phyloP scores from a whole-genome alignment of 495 filamentous ascomycete species.

The Tuber brumale region DNA sequence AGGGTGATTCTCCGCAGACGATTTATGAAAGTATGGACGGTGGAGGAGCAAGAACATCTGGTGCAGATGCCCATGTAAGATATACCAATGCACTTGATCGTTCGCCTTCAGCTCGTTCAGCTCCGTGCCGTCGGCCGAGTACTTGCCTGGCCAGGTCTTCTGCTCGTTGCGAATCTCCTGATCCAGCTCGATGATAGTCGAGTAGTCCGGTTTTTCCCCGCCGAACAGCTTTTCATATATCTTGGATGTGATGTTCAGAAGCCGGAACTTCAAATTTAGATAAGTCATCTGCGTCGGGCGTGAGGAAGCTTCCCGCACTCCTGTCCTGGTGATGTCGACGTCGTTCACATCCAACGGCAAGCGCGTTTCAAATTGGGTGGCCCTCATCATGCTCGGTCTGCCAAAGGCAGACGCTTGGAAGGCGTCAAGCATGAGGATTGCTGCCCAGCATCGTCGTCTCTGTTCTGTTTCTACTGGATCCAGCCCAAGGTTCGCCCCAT shows the following conservation, averaged over 20 bases:
- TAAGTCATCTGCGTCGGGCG: conserved; percentile 49
- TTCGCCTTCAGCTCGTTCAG: background rate
- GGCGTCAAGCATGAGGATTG: conserved; percentile 46
- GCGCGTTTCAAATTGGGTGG: conserved; percentile 39
- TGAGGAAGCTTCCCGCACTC: conserved; percentile 28
- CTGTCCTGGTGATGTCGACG: conserved; percentile 44
- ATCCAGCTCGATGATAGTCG: conserved; percentile 43
- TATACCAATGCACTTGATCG: conserved; percentile 44
- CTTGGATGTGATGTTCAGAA: conserved; percentile 42
- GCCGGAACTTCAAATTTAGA: conserved; percentile 45
- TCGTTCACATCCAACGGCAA: conserved; percentile 47
- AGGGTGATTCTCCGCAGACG: background rate
- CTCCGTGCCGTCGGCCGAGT: conserved; percentile 35
- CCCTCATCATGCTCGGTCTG: conserved; percentile 7
- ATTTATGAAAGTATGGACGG: conserved; percentile 43
- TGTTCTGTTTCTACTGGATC: conserved; percentile 47
- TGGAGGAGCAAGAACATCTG: conserved; percentile 47
- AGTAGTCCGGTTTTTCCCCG: conserved; percentile 37
- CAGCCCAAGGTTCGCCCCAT: conserved; percentile 44
- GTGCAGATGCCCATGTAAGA: conserved; percentile 47
- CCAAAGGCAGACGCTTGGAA: conserved; percentile 42
- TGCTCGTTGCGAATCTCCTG: conserved; percentile 44
- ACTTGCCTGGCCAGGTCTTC: conserved; percentile 45
- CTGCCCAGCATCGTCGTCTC: conserved; percentile 46
- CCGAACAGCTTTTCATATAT: conserved; percentile 33